Base-by-base conservation (phyloP, 352 stramenopile genomes). In the Phytopythium montanum region DNA sequence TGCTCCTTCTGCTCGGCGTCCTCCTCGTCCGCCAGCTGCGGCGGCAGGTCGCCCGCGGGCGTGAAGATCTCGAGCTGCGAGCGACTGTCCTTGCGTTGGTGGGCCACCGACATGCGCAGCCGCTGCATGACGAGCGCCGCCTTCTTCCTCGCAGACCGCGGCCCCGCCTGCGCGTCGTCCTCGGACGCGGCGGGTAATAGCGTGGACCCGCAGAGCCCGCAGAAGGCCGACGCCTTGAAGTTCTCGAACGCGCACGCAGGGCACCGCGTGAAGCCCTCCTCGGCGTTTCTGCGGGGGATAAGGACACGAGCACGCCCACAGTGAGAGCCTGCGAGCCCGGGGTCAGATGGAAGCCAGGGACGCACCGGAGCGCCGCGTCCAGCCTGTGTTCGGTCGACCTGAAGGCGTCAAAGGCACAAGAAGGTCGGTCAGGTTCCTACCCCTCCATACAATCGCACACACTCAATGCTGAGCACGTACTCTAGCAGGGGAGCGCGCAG, bases 161-260 rank as follows among this genome's bases (percentile, higher is more conserved):
- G 21, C n/a, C 19, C 53, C 19, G 13, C n/a, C 8, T 46, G 21
- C 19, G 33, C 48, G 14, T 36, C 46, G 46, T 7, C 33, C 3
- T 46, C 23, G 12, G 5, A 56, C 55, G n/a, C n/a, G n/a, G n/a
- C n/a, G n/a, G n/a, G n/a, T n/a, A n/a, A n/a, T n/a, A 86, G 68
- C 38, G 61, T 42, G 48, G 76, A 65, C 12, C 76, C 74, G 41
- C 76, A 87, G 34, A 85, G 45, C 16, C 59, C 71, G 54, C 76
- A 87, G 64, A 75, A 76, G 28, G 63, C 61, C n/a, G 68, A 61
- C 28, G 68, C 59, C 61, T 85, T 80, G 61, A 85, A 87, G 68
- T 87, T 87, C 59, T 81, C 74, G 54, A 87, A 87, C 52, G 66
- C 66, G 34, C 76, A 87, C 46, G 81, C 64, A 21, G 39, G 26